Conservation (phyloP, 2,329 filamentous ascomycete genomes). For the Fusarium graminum region DNA sequence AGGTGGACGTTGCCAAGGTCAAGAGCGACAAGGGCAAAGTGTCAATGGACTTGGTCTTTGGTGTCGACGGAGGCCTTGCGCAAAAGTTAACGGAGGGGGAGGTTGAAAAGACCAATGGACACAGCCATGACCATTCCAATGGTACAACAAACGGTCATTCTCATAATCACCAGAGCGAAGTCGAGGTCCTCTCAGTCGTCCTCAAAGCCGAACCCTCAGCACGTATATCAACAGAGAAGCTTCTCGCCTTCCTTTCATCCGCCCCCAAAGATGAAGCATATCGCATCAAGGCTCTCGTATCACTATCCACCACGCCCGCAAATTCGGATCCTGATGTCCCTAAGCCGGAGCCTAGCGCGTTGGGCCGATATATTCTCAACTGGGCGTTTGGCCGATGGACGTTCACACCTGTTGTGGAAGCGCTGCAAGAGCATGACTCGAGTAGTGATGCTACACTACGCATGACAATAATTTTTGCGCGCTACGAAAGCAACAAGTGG, state of each 20-base stretch:
- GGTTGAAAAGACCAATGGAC: slow-evolving; percentile 51
- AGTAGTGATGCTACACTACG: slow-evolving; percentile 69
- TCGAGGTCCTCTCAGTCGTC: slow-evolving; percentile 90
- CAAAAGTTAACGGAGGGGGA: slow-evolving; percentile 62
- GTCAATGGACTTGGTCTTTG: slow-evolving; percentile 83
- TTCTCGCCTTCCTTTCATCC: slow-evolving; percentile 75
- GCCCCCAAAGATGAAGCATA: slow-evolving; percentile 96
- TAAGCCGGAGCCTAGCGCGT: slow-evolving; percentile 51
- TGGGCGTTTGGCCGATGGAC: slow-evolving; percentile 99
- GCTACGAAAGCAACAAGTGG: slow-evolving; percentile 82
- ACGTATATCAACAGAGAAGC: slow-evolving; percentile 68
- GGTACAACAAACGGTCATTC: slow-evolving; percentile 58
- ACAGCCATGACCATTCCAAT: slow-evolving; percentile 53
- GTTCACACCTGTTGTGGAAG: slow-evolving; percentile 72
- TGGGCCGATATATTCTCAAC: slow-evolving; percentile 85
- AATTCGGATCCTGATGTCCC: slow-evolving; percentile 65
- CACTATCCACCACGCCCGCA: slow-evolving; percentile 60
- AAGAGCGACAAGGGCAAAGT: slow-evolving; percentile 88
- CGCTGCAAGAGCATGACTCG: slow-evolving; percentile 65
- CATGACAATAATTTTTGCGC: slow-evolving; percentile 81
- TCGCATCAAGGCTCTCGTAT: slow-evolving; percentile 83
- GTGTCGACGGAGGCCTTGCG: slow-evolving; percentile 85
- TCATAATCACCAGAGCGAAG: slow-evolving; percentile 80
- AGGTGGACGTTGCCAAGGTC: slow-evolving; percentile 83
- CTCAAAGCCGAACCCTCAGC: slow-evolving; percentile 62